A percentile compares a stretch with the other conserved stretches of the same genome.
Conservation (phyloP, 2,329 filamentous ascomycete genomes). For the Phaeosphaeria sp. region DNA sequence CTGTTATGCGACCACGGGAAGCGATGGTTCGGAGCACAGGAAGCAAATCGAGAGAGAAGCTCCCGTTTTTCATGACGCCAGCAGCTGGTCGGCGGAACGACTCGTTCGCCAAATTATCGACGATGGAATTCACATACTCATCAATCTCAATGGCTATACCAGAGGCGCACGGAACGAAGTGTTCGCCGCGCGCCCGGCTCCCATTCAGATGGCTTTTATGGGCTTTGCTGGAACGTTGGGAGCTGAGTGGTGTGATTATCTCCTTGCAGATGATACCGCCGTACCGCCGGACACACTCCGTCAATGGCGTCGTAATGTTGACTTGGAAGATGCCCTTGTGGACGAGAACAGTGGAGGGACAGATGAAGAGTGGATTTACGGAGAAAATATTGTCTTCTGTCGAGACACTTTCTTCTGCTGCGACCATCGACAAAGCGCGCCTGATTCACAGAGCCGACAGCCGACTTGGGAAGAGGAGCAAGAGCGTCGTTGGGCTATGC, state of each 20-base stretch:
- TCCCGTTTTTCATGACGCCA: constrained; percentile 88
- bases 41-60: constrained; percentile 93
- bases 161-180: constrained; percentile 96
- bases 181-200: constrained; percentile 91
- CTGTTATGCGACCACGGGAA: constrained; percentile 93
- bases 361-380: constrained; percentile 87
- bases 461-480: constrained; percentile 87
- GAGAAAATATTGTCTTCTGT: constrained; percentile 95
- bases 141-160: constrained; percentile 98
- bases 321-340: constrained; percentile 70
- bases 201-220: constrained; percentile 99
- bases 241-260: constrained; percentile 98
- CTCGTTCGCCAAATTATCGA: constrained; percentile 84
- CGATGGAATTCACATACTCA: constrained; percentile 90
- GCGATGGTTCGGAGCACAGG: constrained; percentile 87
- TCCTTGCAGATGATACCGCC: constrained; percentile 87
- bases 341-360: constrained; percentile 73
- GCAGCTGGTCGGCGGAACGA: constrained; percentile 81
- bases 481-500: constrained; percentile 84
- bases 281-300: constrained; percentile 83
- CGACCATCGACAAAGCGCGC: constrained; percentile 90
- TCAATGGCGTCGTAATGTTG: constrained; percentile 77
- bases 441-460: constrained; percentile 68
- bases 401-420: constrained; percentile 98
- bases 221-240: constrained; percentile 95